Conservation (phyloP, 805 yeast species). For the Sungouiozyma intestinalis region DNA sequence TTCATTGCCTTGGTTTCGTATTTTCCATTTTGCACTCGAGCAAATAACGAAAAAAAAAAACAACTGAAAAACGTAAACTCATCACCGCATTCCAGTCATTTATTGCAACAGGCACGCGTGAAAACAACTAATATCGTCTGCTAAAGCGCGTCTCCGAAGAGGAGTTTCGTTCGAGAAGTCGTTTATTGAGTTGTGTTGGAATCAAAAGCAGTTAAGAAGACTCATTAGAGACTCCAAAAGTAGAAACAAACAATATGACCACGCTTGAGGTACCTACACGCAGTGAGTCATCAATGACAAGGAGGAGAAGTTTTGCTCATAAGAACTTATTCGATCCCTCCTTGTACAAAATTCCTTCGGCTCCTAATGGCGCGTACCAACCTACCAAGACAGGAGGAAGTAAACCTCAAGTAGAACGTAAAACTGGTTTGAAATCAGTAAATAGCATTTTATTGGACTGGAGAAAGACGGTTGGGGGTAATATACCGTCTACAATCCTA, state of each 20-base stretch:
- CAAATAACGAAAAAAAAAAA: slow-evolving; percentile 1
- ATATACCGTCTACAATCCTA: slow-evolving; percentile 5
- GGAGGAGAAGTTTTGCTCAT: slow-evolving; percentile 12
- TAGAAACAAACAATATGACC: too few relatives aligned
- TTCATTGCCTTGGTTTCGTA: too few relatives aligned
- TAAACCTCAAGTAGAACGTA: background rate
- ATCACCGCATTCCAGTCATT: background rate
- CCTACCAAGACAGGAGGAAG: background rate
- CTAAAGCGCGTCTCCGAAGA: too few relatives aligned
- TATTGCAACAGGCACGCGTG: background rate
- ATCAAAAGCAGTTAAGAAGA: too few relatives aligned
- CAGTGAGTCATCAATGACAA: background rate
- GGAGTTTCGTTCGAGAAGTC: too few relatives aligned
- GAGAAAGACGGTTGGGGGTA: background rate
- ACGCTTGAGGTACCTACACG: background rate
- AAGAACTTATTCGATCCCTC: slow-evolving; percentile 18
- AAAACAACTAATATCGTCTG: background rate
- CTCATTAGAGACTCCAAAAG: too few relatives aligned
- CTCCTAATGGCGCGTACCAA: slow-evolving; percentile 8
- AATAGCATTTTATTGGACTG: background rate
- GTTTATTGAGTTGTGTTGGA: too few relatives aligned
- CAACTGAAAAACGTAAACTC: slow-evolving; percentile 1
- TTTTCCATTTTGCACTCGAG: too few relatives aligned
- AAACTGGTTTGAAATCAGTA: background rate
- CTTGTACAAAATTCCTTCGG: slow-evolving; percentile 10